Evolutionary conservation across 2,329 filamentous ascomycete species (phyloP).

Genomic region (Coleophoma cylindrospora): DNA sequence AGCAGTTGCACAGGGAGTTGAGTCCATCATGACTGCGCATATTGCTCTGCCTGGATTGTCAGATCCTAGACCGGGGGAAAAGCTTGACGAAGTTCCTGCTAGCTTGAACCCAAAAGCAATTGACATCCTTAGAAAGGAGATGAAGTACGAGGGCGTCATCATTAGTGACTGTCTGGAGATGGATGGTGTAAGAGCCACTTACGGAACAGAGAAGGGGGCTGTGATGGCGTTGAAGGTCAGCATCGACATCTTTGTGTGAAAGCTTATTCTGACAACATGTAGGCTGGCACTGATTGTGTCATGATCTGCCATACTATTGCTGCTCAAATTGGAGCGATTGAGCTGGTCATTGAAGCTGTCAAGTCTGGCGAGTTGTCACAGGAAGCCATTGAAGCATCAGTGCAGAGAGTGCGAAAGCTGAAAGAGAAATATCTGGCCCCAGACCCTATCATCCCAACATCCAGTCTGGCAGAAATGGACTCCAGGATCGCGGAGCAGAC

Average conservation of each 20-base stretch:
- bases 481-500: constrained; percentile 13
- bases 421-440: constrained; percentile 27
- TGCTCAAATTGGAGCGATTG: constrained; percentile 33
- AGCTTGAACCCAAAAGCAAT: constrained; percentile 32
- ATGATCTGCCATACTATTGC: constrained; percentile 40
- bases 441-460: constrained; percentile 22
- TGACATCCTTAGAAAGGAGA: constrained; percentile 33
- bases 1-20: constrained; percentile 33
- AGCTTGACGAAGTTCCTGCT: constrained; percentile 27
- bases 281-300: constrained; percentile 36
- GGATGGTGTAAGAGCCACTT: constrained; percentile 35
- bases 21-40: constrained; percentile 39
- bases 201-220: constrained; percentile 34
- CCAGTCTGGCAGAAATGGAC: constrained; percentile 13
- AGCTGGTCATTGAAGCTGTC: constrained; percentile 31
- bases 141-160: constrained; percentile 37
- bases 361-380: constrained; percentile 27
- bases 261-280: not conserved
- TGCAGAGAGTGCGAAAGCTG: constrained; percentile 27
- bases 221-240: constrained; percentile 31
- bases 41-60: constrained; percentile 31
- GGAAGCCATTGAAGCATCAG: constrained; percentile 28
- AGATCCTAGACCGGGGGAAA: constrained; percentile 1
- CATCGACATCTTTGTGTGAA: not conserved
- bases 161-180: constrained; percentile 40